Evolutionary conservation across 2,329 filamentous ascomycete species (phyloP).

Genomic region (Microsporum audouinii): DNA sequence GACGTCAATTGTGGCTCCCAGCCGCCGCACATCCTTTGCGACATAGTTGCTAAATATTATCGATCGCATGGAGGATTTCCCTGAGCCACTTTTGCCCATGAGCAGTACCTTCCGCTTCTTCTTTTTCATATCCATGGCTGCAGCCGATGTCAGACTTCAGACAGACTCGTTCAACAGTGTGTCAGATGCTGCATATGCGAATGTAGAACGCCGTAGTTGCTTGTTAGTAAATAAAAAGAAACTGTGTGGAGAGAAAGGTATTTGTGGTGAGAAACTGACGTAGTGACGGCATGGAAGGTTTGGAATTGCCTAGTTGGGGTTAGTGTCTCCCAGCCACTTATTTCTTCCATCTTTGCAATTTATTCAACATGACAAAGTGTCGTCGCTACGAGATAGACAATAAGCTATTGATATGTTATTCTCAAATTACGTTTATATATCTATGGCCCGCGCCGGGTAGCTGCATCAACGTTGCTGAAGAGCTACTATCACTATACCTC

Average conservation of each 20-base stretch:
- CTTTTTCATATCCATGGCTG: conserved; percentile 36
- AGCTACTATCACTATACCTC: no score
- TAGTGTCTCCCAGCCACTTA: not conserved
- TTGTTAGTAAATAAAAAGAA: not conserved
- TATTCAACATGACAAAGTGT: not conserved
- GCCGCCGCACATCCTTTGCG: conserved; percentile 79
- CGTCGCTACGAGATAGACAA: not conserved
- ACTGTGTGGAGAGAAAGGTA: not conserved
- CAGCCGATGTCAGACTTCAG: not conserved
- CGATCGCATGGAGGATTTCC: conserved; percentile 95
- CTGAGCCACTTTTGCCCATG: conserved; percentile 94
- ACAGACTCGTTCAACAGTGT: not conserved
- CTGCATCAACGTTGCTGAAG: no score
- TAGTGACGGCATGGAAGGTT: conserved; percentile 1
- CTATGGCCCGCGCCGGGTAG: no score
- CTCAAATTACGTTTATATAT: no score
- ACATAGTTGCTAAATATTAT: conserved; percentile 99
- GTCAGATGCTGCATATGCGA: not conserved
- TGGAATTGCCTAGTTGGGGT: not conserved
- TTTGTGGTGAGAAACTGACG: not conserved
- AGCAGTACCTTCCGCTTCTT: conserved; percentile 81
- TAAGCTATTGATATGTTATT: not conserved
- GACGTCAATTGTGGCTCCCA: conserved; percentile 95
- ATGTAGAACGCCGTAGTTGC: not conserved
- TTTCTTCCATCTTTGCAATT: no score